Base-by-base conservation (phyloP, 2,329 filamentous ascomycete genomes). In the Chaetomium strumarium region DNA sequence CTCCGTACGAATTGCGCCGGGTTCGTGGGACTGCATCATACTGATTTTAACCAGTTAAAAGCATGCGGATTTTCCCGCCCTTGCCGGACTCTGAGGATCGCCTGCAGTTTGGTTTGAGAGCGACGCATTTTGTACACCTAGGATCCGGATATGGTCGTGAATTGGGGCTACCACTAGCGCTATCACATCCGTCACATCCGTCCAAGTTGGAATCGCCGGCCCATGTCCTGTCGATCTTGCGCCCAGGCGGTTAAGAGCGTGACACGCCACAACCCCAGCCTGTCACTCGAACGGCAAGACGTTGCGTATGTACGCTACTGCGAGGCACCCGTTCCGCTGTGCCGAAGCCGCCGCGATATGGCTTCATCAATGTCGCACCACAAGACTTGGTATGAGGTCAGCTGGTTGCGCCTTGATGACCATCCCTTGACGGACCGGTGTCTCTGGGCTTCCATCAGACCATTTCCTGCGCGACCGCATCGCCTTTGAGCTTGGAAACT, bases 271-370 rank as follows among this genome's bases (percentile, higher is more conserved):
- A 13, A 17, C 14, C n/a, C 33, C 34, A 8, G 34, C 13, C 33
- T 17, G n/a, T 19, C n/a, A 30, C 51, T 36, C 37, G 41, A 53
- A 53, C 46, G 41, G 46, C 29, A 20, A 37, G 31, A 19, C 45
- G 11, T 3, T 31, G 33, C 2, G 9, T 31, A 29, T 1, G 9
- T 31, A 29, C 31, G 42, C 51, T 36, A 44, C 51, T 45, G 45
- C 36, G 29, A 49, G 51, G 46, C 12, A 53, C 40, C 39, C 51
- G 45, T 36, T 53, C 19, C 36, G 43, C 33, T 34, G 30, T 6
- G 10, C 41, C 41, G 51, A 40, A 40, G 31, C 51, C 46, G 45
- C n/a, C 10, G 39, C 45, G 51, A 17, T n/a, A 52, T 40, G 45
- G 42, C 17, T 33, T 46, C 36, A 46, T 36, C 17, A 30, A 44